These are phyloP conservation scores for Xylariomycetidae sp. DNA, from an alignment of 2,329 filamentous ascomycete species.

Conservation along the genomic window DNA sequence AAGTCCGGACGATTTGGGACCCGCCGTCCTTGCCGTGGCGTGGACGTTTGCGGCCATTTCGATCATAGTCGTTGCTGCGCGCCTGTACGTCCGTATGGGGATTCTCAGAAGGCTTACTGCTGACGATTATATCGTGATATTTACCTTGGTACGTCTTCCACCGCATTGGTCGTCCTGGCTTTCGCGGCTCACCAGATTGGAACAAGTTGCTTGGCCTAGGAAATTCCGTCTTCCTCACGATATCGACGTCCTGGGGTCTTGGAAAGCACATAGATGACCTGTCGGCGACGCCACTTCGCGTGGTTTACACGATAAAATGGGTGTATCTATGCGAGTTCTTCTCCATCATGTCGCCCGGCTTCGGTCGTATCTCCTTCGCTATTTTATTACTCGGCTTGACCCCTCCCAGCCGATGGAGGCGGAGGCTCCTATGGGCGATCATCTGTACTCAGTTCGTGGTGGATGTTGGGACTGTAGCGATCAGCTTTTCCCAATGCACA, in stretches of 20 bases:
- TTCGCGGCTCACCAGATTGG: neutral
- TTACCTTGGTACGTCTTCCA: conserved; percentile 4
- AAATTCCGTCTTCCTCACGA: conserved; percentile 8
- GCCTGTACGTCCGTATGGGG: conserved; percentile 2
- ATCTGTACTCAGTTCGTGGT: conserved; percentile 11
- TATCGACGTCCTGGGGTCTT: conserved; percentile 10
- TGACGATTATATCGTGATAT: conserved; percentile 8
- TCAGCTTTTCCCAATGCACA: conserved; percentile 11
- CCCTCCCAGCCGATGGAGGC: conserved; percentile 4
- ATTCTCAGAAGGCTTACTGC: conserved; percentile 1
- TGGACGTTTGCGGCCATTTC: conserved; percentile 5
- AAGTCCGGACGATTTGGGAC: conserved; percentile 8
- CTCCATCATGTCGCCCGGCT: conserved; percentile 9
- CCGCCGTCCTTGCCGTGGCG: conserved; percentile 4
- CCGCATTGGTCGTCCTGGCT: neutral
- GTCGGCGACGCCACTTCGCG: neutral
- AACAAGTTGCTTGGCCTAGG: conserved; percentile 6
- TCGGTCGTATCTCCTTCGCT: conserved; percentile 13
- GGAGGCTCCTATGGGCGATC: conserved; percentile 10
- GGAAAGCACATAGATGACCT: conserved; percentile 6
- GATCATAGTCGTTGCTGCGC: conserved; percentile 2
- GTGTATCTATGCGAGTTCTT: conserved; percentile 13
- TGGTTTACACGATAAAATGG: conserved; percentile 12
- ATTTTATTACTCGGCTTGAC: conserved; percentile 9
- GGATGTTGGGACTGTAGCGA: conserved; percentile 9